A percentile compares a stretch with the other conserved stretches of the same genome.
These are phyloP conservation scores for Pelagophyceae sp. DNA, from an alignment of 352 stramenopile genomes.

Conservation along the genomic window DNA sequence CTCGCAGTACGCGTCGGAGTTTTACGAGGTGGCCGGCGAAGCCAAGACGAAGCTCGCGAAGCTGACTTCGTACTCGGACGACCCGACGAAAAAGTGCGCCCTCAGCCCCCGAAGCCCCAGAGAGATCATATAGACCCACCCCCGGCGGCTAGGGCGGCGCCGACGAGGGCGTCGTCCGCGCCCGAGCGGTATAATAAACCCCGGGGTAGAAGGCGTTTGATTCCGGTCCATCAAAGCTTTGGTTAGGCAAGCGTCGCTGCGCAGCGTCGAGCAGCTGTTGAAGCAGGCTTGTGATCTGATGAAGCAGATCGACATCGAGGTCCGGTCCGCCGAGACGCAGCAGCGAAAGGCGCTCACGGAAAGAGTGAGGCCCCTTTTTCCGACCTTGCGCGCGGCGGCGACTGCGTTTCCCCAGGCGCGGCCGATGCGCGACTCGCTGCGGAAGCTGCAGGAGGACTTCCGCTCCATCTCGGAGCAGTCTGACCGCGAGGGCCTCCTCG, in stretches of 20 bases:
- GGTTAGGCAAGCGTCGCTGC: neutral
- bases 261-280: neutral
- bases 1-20: neutral
- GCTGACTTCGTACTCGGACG: neutral
- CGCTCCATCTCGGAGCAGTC: neutral
- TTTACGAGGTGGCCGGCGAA: neutral
- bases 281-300: slow-evolving; percentile 9
- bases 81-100: neutral
- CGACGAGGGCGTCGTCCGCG: too few species aligned
- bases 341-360: neutral
- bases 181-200: too few species aligned
- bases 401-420: too few species aligned
- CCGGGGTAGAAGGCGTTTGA: too few species aligned
- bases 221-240: neutral
- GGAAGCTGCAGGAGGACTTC: neutral
- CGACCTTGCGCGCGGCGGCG: too few species aligned
- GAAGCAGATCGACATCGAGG: slow-evolving; percentile 20
- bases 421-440: neutral
- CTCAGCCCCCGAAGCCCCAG: too few species aligned
- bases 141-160: too few species aligned
- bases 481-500: neutral
- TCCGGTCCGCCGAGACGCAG: neutral
- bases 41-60: neutral
- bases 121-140: too few species aligned
- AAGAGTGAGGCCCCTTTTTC: neutral